A percentile compares a stretch with the other conserved stretches of the same genome.
Conservation (phyloP, 352 stramenopile species). For the Pythium aphanidermatum region DNA sequence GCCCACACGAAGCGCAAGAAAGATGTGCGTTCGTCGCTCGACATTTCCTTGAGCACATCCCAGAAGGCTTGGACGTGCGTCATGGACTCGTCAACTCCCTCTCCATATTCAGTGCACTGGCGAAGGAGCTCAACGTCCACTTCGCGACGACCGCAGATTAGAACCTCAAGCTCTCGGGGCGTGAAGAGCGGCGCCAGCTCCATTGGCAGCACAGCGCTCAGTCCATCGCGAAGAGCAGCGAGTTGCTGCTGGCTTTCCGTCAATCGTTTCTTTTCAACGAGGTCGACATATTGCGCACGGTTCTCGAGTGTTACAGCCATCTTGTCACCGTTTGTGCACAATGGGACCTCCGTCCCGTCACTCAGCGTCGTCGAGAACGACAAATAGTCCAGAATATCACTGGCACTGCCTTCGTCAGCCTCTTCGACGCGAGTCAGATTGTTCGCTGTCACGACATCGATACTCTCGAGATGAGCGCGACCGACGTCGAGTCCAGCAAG, state of each 20-base stretch:
- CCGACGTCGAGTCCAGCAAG: constrained; percentile 74
- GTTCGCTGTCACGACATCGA: constrained; percentile 71
- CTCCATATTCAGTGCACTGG: constrained; percentile 96
- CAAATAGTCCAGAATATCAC: constrained; percentile 64
- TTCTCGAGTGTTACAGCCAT: constrained; percentile 61
- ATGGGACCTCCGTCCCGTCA: constrained; percentile 64
- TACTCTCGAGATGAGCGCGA: constrained; percentile 67
- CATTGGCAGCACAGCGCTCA: constrained; percentile 94
- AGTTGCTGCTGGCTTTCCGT: constrained; percentile 81
- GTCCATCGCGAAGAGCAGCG: constrained; percentile 67
- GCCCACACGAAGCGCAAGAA: constrained; percentile 99
- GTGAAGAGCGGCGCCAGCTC: constrained; percentile 96
- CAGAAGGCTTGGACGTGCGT: constrained; percentile 92
- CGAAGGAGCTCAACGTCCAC: constrained; percentile 96
- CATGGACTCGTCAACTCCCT: constrained; percentile 89
- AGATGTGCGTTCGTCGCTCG: constrained; percentile 90
- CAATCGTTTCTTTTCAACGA: constrained; percentile 64
- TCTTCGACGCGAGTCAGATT: constrained; percentile 64
- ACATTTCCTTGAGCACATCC: constrained; percentile 96
- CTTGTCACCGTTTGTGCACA: constrained; percentile 66
- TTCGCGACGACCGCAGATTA: constrained; percentile 95
- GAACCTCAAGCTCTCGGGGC: constrained; percentile 92
- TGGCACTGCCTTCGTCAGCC: constrained; percentile 24
- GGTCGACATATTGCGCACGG: constrained; percentile 48
- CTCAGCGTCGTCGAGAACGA: constrained; percentile 75